Evolutionary conservation across 345 rosid genomes (phyloP).

Genomic region (Litchi chinensis): DNA sequence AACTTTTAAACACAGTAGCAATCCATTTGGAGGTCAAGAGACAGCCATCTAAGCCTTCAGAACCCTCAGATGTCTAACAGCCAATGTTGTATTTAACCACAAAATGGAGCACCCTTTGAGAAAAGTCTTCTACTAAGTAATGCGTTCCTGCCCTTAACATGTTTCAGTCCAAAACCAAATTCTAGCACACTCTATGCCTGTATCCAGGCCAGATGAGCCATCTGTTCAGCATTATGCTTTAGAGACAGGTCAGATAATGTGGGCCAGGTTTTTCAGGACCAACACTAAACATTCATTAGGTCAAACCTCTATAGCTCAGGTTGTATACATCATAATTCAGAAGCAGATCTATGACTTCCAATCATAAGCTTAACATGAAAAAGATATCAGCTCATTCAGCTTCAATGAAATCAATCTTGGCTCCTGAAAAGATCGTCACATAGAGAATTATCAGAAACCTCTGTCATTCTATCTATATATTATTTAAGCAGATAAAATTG

Average conservation of each 20-base stretch:
- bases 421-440: constrained; percentile 11
- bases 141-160: background rate
- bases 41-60: background rate
- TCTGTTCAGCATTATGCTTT: background rate
- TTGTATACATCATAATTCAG: background rate
- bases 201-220: background rate
- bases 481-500: background rate
- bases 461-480: background rate
- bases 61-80: background rate
- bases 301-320: background rate
- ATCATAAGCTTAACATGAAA: background rate
- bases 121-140: background rate
- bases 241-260: background rate
- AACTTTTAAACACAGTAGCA: background rate
- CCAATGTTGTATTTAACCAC: background rate
- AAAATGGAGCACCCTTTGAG: background rate
- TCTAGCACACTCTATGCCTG: background rate
- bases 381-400: background rate
- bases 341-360: background rate
- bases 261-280: background rate
- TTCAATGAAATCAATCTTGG: background rate
- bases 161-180: background rate
- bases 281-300: background rate
- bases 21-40: background rate
- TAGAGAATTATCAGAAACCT: background rate